phyloP scores from a whole-genome alignment of 352 stramenopile genomes.

The Phytophthora chlamydospora region DNA sequence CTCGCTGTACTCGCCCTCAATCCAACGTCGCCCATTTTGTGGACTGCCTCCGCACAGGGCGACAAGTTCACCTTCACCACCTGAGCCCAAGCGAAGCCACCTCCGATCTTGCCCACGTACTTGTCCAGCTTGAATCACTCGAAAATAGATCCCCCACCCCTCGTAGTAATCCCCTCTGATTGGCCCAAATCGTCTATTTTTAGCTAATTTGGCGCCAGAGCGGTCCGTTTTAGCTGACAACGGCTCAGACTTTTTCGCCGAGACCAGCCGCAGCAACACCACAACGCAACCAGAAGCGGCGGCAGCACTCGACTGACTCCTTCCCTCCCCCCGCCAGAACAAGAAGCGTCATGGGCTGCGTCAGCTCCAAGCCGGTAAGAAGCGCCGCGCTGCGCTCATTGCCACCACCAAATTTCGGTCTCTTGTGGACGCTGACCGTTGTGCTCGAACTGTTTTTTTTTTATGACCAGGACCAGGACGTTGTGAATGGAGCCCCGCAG shows the following conservation, averaged over 20 bases:
- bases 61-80: slow-evolving; percentile 83
- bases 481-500: slow-evolving; percentile 50
- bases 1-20: slow-evolving; percentile 11
- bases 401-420: neutral
- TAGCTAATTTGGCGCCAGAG: slow-evolving; percentile 16
- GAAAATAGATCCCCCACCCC: slow-evolving; percentile 34
- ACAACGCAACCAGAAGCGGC: slow-evolving; percentile 42
- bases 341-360: slow-evolving; percentile 63
- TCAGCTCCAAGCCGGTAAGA: slow-evolving; percentile 75
- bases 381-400: neutral
- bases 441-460: slow-evolving; percentile 1
- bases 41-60: slow-evolving; percentile 39
- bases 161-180: slow-evolving; percentile 12
- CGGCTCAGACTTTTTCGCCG: slow-evolving; percentile 2
- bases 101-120: slow-evolving; percentile 10
- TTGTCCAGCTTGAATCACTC: slow-evolving; percentile 12
- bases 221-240: slow-evolving; percentile 33
- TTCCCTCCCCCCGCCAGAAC: slow-evolving; percentile 7
- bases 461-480: slow-evolving; percentile 41
- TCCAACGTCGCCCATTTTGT: slow-evolving; percentile 17
- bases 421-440: neutral
- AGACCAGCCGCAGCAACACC: slow-evolving; percentile 20
- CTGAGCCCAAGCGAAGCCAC: slow-evolving; percentile 32
- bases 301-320: slow-evolving; percentile 32
- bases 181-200: slow-evolving; percentile 32